A percentile compares a stretch with the other conserved stretches of the same genome.
These are phyloP conservation scores for Hypholoma sublateritium DNA, from an alignment of 768 basidiomycete genomes.

Conservation along the genomic window DNA sequence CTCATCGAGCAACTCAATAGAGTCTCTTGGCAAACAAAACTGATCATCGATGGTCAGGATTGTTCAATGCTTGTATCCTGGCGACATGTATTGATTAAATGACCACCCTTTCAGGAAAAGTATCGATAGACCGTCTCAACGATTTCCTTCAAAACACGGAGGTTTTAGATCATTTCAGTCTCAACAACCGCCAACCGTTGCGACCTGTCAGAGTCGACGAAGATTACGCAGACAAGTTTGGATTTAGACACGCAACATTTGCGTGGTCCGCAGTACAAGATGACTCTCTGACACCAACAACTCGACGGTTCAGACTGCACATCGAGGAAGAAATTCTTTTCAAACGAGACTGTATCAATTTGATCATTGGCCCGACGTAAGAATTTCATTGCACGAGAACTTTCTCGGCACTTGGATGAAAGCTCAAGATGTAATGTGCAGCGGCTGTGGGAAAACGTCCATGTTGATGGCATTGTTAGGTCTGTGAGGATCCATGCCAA, in stretches of 20 bases:
- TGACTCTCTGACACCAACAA: conserved; percentile 31
- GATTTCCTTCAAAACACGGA: conserved; percentile 48
- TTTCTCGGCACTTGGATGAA: not conserved
- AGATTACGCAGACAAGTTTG: not conserved
- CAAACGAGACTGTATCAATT: conserved; percentile 49
- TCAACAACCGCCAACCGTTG: not conserved
- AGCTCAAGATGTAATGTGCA: not conserved
- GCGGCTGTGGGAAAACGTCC: conserved; percentile 59
- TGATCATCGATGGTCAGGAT: conserved; percentile 27
- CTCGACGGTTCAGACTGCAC: conserved; percentile 46
- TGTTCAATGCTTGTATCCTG: not conserved
- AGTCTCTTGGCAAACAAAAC: conserved; percentile 26
- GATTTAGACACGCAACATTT: conserved; percentile 2
- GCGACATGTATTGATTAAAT: not conserved
- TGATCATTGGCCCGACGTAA: conserved; percentile 56
- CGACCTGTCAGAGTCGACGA: not conserved
- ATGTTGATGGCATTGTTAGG: conserved; percentile 61
- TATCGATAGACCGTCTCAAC: conserved; percentile 58
- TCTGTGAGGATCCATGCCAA: not conserved
- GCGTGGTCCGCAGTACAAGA: conserved; percentile 1
- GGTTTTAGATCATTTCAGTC: conserved; percentile 39
- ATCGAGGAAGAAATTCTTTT: conserved; percentile 57
- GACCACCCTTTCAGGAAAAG: conserved; percentile 33
- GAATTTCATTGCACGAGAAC: not conserved
- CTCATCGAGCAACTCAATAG: conserved; percentile 50